These are phyloP conservation scores for Blastobotrys buckinghamii DNA, from an alignment of 1,139 yeast species.

Conservation along the genomic window DNA sequence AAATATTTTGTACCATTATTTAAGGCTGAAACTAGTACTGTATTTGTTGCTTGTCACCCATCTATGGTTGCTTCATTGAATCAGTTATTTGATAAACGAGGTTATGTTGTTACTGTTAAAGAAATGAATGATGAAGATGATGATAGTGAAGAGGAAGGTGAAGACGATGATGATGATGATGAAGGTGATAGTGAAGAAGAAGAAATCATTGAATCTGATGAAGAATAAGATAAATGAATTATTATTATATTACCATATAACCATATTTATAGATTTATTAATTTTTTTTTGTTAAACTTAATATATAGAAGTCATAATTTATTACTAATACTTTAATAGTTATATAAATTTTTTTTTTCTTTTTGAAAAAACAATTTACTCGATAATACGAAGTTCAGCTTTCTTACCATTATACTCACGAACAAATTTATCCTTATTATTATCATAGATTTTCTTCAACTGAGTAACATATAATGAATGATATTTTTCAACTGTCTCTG, in stretches of 20 bases:
- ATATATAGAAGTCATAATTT: neutral
- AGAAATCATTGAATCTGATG: slow-evolving; percentile 3
- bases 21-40: slow-evolving; percentile 46
- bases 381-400: slow-evolving; percentile 20
- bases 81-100: slow-evolving; percentile 45
- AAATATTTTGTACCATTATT: slow-evolving; percentile 51
- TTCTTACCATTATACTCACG: slow-evolving; percentile 15
- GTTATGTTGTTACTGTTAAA: slow-evolving; percentile 59
- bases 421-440: slow-evolving; percentile 52
- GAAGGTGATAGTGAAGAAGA: slow-evolving; percentile 10
- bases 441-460: slow-evolving; percentile 59
- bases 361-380: slow-evolving; percentile 10
- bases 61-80: slow-evolving; percentile 47
- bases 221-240: neutral
- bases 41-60: slow-evolving; percentile 73
- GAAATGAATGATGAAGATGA: slow-evolving; percentile 34
- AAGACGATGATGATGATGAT: slow-evolving; percentile 13
- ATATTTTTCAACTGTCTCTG: slow-evolving; percentile 55
- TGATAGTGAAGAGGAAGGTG: slow-evolving; percentile 25
- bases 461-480: slow-evolving; percentile 70
- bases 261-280: neutral
- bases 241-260: neutral
- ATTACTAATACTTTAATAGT: neutral
- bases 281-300: neutral
- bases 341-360: neutral